These are phyloP conservation scores for Pseudogymnoascus destructans DNA, from an alignment of 2,329 filamentous ascomycete genomes.

Conservation along the genomic window DNA sequence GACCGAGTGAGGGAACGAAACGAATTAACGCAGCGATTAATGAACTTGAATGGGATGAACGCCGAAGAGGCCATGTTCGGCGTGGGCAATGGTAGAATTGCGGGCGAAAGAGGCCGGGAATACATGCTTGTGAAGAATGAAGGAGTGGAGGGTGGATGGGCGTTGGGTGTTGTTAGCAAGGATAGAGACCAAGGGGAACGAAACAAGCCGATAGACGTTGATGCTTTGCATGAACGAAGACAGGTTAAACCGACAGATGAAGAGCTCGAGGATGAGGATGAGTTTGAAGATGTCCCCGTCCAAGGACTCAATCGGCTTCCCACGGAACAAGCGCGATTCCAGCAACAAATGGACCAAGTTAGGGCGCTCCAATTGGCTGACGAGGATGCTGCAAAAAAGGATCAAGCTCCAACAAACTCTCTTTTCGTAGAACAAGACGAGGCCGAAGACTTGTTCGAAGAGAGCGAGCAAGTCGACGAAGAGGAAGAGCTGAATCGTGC, in stretches of 20 bases:
- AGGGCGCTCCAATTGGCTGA: slow-evolving; percentile 6
- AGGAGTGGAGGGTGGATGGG: slow-evolving; percentile 90
- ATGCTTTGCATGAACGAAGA: slow-evolving; percentile 39
- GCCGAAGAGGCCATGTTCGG: slow-evolving; percentile 57
- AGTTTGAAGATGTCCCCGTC: slow-evolving; percentile 28
- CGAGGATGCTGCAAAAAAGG: background rate
- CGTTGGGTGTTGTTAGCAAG: slow-evolving; percentile 80
- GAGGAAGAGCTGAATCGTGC: slow-evolving; percentile 69
- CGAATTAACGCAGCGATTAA: slow-evolving; percentile 83
- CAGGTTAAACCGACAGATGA: slow-evolving; percentile 43
- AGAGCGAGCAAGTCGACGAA: slow-evolving; percentile 46
- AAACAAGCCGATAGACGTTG: slow-evolving; percentile 86
- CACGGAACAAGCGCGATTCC: slow-evolving; percentile 14
- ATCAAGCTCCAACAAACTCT: slow-evolving; percentile 15
- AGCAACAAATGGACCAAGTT: background rate
- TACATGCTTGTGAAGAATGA: slow-evolving; percentile 96
- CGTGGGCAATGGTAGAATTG: slow-evolving; percentile 51
- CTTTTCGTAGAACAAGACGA: slow-evolving; percentile 20
- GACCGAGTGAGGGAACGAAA: slow-evolving; percentile 88
- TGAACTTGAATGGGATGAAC: slow-evolving; percentile 87
- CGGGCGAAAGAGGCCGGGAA: slow-evolving; percentile 78
- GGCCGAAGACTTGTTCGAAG: slow-evolving; percentile 15
- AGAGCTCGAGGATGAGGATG: slow-evolving; percentile 53
- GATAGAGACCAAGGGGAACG: slow-evolving; percentile 67
- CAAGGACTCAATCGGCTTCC: slow-evolving; percentile 27